Conservation (phyloP, 164 flowering plant genomes). For the Buxus sempervirens region DNA sequence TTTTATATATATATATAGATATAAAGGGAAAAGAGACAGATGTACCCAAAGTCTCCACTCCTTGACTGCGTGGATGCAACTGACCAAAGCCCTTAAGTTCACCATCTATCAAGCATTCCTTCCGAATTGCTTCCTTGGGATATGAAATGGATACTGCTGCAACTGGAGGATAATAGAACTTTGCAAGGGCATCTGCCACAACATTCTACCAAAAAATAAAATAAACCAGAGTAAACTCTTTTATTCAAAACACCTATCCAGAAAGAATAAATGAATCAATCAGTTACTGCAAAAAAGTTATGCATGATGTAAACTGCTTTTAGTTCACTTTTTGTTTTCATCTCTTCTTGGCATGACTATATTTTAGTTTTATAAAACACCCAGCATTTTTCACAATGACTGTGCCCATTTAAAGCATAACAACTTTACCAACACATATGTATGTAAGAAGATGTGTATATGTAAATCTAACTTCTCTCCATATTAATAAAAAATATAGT, state of each 20-base stretch:
- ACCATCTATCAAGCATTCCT: constrained; percentile 80
- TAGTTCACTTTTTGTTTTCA: background rate
- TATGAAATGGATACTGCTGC: constrained; percentile 90
- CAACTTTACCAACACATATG: too few species aligned
- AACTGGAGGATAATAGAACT: constrained; percentile 90
- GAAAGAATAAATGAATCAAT: background rate
- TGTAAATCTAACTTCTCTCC: too few species aligned
- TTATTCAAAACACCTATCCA: background rate
- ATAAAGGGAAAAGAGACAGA: background rate
- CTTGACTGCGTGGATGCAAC: constrained; percentile 96
- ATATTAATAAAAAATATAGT: too few species aligned
- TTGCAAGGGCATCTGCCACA: constrained; percentile 83
- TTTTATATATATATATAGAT: background rate
- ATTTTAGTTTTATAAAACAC: too few species aligned
- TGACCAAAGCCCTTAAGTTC: constrained; percentile 96
- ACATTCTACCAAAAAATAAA: constrained; percentile 44
- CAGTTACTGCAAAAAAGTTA: background rate
- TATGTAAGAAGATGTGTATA: too few species aligned
- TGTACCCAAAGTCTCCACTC: constrained; percentile 88
- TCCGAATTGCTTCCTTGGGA: constrained; percentile 73
- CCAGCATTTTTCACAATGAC: too few species aligned
- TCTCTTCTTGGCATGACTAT: too few species aligned
- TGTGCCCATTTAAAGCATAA: too few species aligned
- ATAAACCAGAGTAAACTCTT: background rate
- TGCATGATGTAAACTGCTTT: background rate